Percentiles rank a stretch among this genome's conserved stretches.
Evolutionary conservation across 2,329 filamentous ascomycete genomes (phyloP).

Genomic region (Botrytis pseudocinerea): DNA sequence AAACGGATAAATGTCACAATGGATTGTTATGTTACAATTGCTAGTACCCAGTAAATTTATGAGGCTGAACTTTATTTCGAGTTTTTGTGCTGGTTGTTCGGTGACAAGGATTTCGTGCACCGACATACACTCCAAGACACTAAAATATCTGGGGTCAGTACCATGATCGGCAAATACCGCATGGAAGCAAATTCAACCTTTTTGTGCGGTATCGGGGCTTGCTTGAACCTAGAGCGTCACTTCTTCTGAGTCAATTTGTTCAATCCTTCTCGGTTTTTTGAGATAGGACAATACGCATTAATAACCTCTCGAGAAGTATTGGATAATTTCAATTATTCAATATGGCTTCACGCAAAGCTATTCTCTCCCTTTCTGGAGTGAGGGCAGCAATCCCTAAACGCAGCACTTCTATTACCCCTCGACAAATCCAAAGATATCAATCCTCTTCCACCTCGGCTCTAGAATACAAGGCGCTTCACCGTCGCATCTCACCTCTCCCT

Average conservation of each 20-base stretch:
- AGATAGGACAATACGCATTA: slow-evolving; percentile 20
- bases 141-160: slow-evolving; percentile 21
- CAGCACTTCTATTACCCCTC: slow-evolving; percentile 29
- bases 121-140: slow-evolving; percentile 4
- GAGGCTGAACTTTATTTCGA: slow-evolving; percentile 26
- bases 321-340: slow-evolving; percentile 19
- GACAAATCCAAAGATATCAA: slow-evolving; percentile 39
- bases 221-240: slow-evolving; percentile 3
- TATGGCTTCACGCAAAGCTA: slow-evolving; percentile 40
- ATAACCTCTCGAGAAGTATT: background rate
- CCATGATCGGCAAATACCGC: background rate
- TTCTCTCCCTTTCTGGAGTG: slow-evolving; percentile 34
- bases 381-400: slow-evolving; percentile 32
- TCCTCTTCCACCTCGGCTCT: slow-evolving; percentile 83
- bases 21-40: background rate
- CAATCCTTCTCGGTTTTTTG: slow-evolving; percentile 19
- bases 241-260: slow-evolving; percentile 18
- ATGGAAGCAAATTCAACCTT: slow-evolving; percentile 10
- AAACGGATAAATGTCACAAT: background rate
- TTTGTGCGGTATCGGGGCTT: slow-evolving; percentile 24
- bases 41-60: slow-evolving; percentile 20
- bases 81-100: slow-evolving; percentile 20
- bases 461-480: slow-evolving; percentile 95
- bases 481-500: slow-evolving; percentile 82
- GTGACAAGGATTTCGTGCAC: slow-evolving; percentile 21